phyloP scores from a whole-genome alignment of 192 early-diverging fungal genomes.

The Gigaspora rosea region DNA sequence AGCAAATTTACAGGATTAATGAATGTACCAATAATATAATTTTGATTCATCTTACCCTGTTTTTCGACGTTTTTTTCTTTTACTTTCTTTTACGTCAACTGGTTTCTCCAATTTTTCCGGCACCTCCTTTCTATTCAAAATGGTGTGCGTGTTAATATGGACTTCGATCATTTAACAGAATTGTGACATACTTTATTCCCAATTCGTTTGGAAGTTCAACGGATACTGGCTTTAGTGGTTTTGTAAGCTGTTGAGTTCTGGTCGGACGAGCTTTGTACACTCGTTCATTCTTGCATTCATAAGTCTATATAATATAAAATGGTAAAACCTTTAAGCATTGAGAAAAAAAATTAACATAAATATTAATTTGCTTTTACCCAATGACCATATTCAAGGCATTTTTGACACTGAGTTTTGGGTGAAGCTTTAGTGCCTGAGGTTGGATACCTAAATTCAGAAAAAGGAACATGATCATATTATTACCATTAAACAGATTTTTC shows the following conservation, averaged over 20 bases:
- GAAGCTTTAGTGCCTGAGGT: slow-evolving; percentile 41
- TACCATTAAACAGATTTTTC: too few relatives aligned
- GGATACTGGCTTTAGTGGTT: slow-evolving; percentile 50
- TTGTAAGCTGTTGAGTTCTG: slow-evolving; percentile 61
- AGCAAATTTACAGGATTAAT: too few relatives aligned
- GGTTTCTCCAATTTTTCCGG: neutral
- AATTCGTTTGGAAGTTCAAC: slow-evolving; percentile 54
- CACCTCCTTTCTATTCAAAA: neutral
- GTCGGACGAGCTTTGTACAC: slow-evolving; percentile 55
- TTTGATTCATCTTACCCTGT: too few relatives aligned
- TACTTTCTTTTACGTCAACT: neutral
- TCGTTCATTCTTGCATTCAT: slow-evolving; percentile 51
- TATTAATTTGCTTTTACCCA: slow-evolving; percentile 39
- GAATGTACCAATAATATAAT: too few relatives aligned
- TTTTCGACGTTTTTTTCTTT: too few relatives aligned
- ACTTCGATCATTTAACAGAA: neutral
- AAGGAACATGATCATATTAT: neutral
- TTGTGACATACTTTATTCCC: slow-evolving; percentile 37
- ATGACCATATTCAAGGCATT: slow-evolving; percentile 60
- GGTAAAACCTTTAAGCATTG: neutral
- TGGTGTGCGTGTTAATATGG: neutral
- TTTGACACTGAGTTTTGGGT: slow-evolving; percentile 57
- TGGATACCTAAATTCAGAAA: slow-evolving; percentile 30
- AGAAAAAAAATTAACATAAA: neutral
- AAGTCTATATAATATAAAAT: slow-evolving; percentile 41